Evolutionary conservation across 768 basidiomycete species (phyloP).

Genomic region (Hygrocybe punicea): DNA sequence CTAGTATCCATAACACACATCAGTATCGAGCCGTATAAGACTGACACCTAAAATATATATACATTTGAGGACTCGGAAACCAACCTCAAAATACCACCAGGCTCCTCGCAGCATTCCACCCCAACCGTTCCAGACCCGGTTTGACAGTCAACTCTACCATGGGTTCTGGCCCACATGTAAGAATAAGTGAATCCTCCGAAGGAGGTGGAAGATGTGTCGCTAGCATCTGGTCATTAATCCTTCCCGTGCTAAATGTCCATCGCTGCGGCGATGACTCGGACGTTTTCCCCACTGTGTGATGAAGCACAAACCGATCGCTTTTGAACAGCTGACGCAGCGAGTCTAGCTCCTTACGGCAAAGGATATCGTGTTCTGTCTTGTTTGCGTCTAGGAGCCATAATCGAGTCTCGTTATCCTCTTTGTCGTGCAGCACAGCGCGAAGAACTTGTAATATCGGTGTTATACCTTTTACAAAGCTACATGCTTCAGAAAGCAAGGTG

Average conservation of each 20-base stretch:
- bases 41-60: no score
- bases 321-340: constrained; percentile 25
- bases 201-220: constrained; percentile 40
- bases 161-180: constrained; percentile 50
- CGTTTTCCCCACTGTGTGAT: constrained; percentile 42
- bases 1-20: no score
- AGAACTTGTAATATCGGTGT: constrained; percentile 59
- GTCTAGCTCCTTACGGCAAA: constrained; percentile 50
- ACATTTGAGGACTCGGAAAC: constrained; percentile 14
- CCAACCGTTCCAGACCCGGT: constrained; percentile 32
- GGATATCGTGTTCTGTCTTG: constrained; percentile 46
- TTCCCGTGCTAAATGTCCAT: constrained; percentile 43
- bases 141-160: constrained; percentile 37
- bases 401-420: constrained; percentile 33
- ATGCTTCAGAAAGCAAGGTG: not conserved
- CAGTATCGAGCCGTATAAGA: no score
- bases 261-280: constrained; percentile 25
- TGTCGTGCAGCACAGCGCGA: constrained; percentile 44
- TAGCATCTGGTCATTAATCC: constrained; percentile 41
- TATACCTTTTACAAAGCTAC: constrained; percentile 33
- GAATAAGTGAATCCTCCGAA: constrained; percentile 37
- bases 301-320: constrained; percentile 36
- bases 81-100: constrained; percentile 2
- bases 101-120: constrained; percentile 1
- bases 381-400: constrained; percentile 52